These are phyloP conservation scores for Microdochium paspali DNA, from an alignment of 2,329 filamentous ascomycete species.

Conservation along the genomic window DNA sequence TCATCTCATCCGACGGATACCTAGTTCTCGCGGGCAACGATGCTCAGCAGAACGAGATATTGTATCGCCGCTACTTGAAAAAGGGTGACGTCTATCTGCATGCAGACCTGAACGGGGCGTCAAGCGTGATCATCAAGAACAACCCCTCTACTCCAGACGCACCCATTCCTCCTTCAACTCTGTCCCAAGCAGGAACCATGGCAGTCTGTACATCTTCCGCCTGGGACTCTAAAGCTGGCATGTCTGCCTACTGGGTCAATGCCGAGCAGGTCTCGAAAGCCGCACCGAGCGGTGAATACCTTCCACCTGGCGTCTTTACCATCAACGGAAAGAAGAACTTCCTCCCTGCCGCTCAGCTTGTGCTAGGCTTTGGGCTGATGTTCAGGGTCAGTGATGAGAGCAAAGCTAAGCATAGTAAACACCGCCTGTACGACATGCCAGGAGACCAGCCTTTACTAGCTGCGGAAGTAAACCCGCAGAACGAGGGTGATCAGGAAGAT, in stretches of 20 bases:
- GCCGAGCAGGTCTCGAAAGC: constrained; percentile 87
- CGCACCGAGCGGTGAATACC: constrained; percentile 67
- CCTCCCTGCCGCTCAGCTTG: constrained; percentile 74
- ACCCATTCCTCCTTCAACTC: constrained; percentile 81
- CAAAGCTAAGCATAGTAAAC: constrained; percentile 69
- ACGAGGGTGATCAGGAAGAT: constrained; percentile 15
- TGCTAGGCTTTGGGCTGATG: constrained; percentile 80
- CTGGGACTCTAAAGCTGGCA: constrained; percentile 93
- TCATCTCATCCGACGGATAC: constrained; percentile 92
- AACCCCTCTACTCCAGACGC: constrained; percentile 66
- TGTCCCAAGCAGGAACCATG: constrained; percentile 81
- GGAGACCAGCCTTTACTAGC: constrained; percentile 3
- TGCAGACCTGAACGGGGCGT: constrained; percentile 76
- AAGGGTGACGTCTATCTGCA: constrained; percentile 91
- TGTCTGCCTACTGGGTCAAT: constrained; percentile 94
- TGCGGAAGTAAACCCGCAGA: constrained; percentile 5
- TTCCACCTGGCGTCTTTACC: constrained; percentile 70
- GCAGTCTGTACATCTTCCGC: constrained; percentile 79
- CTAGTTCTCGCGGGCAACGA: constrained; percentile 85
- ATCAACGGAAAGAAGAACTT: constrained; percentile 85
- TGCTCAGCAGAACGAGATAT: constrained; percentile 77
- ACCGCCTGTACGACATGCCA: constrained; percentile 36
- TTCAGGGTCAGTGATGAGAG: constrained; percentile 88
- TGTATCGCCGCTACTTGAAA: constrained; percentile 79
- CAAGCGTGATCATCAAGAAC: constrained; percentile 87